Evolutionary conservation across 1,284 basidiomycete species (phyloP).

Genomic region (Fomitopsis betulina): DNA sequence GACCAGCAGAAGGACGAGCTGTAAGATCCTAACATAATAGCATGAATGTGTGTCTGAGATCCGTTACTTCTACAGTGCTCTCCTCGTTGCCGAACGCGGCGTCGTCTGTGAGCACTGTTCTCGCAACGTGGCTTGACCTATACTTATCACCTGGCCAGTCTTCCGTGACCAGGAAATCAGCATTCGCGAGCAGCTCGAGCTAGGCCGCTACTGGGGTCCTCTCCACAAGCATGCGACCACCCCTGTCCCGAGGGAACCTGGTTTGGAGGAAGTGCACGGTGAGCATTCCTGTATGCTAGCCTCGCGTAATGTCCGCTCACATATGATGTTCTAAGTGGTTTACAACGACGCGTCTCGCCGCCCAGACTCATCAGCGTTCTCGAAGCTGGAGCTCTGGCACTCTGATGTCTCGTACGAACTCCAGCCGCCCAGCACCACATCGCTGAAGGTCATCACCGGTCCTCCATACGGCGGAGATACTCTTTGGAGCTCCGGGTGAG

Average conservation of each 20-base stretch:
- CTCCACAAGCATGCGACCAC: conserved; percentile 84
- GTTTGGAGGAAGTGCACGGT: conserved; percentile 79
- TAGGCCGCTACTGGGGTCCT: conserved; percentile 72
- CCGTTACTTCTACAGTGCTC: conserved; percentile 38
- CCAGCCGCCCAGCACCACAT: conserved; percentile 70
- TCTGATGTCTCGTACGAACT: conserved; percentile 78
- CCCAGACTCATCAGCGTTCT: conserved; percentile 66
- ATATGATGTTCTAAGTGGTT: conserved; percentile 41
- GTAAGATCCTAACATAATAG: conserved; percentile 29
- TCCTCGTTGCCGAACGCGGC: conserved; percentile 65
- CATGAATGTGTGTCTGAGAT: not conserved
- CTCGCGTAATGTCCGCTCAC: conserved; percentile 4
- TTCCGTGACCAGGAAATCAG: conserved; percentile 69
- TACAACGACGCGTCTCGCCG: conserved; percentile 67
- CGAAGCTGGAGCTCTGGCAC: conserved; percentile 81
- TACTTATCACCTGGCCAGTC: conserved; percentile 35
- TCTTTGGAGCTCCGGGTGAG: conserved; percentile 63
- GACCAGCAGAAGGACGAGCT: conserved; percentile 64
- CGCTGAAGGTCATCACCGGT: conserved; percentile 59
- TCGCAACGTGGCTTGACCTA: not conserved
- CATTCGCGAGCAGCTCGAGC: conserved; percentile 67
- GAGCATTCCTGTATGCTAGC: conserved; percentile 14
- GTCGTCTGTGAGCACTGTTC: conserved; percentile 51
- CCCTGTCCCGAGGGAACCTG: conserved; percentile 62
- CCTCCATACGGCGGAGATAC: conserved; percentile 70